Conservation (phyloP, 495 filamentous ascomycete genomes). For the Trichoderma erinaceum region DNA sequence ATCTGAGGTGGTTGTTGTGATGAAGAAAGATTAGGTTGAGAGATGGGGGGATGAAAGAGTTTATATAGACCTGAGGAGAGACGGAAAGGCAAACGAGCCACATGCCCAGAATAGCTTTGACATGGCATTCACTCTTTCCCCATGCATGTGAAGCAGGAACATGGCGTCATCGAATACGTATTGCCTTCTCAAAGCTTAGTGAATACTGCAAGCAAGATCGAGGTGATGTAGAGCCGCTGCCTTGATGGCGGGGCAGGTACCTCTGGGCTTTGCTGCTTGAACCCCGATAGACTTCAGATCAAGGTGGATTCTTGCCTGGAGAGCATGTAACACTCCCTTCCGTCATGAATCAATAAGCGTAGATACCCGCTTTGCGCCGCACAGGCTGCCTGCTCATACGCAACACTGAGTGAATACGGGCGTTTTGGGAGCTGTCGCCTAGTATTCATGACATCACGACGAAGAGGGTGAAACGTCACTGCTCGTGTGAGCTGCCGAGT, state of each 20-base stretch:
- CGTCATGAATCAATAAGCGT: neutral
- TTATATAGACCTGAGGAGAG: constrained; percentile 9
- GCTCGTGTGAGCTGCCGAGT: too few relatives aligned
- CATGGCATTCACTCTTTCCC: neutral
- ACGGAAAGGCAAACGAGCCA: neutral
- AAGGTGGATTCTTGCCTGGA: neutral
- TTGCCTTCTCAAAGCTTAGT: neutral
- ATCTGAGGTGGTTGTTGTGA: constrained; percentile 1
- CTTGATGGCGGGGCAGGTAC: neutral
- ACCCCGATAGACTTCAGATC: constrained; percentile 2
- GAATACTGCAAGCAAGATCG: neutral
- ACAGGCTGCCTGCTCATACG: neutral
- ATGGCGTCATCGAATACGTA: constrained; percentile 8
- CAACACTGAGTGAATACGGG: neutral
- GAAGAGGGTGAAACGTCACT: neutral
- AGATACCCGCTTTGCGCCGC: neutral
- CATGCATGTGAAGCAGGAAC: constrained; percentile 13
- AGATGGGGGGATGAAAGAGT: neutral
- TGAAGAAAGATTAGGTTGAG: neutral
- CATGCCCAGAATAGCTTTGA: neutral
- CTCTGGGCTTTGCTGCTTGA: neutral
- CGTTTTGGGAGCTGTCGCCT: neutral
- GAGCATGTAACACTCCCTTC: neutral
- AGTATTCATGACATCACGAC: neutral
- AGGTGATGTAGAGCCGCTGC: neutral